phyloP scores from a whole-genome alignment of 225 moss, liverwort and hornwort species.

The Takakia lepidozioides region DNA sequence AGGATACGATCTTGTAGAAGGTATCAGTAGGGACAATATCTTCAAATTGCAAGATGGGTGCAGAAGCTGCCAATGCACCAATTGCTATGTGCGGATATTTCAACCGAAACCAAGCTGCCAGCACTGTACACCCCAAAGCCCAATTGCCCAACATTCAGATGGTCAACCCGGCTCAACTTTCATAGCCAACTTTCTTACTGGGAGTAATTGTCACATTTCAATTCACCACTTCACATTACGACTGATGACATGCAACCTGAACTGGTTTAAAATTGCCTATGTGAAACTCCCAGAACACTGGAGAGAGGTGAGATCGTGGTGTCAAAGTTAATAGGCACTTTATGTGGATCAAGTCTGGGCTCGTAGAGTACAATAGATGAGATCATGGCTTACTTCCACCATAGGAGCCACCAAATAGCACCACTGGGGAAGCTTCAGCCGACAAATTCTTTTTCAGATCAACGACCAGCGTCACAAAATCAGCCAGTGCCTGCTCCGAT shows the following conservation, averaged over 20 bases:
- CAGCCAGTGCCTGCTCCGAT: conserved; percentile 91
- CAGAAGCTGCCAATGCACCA: conserved; percentile 89
- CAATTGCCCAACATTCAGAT: too few species aligned
- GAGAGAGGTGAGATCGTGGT: too few species aligned
- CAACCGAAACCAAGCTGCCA: conserved; percentile 95
- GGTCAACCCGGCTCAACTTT: too few species aligned
- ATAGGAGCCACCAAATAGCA: conserved; percentile 93
- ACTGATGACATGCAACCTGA: too few species aligned
- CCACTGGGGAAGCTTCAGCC: conserved; percentile 82
- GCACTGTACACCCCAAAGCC: conserved; percentile 28
- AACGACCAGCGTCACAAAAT: conserved; percentile 74
- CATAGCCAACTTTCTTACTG: too few species aligned
- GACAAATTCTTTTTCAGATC: conserved; percentile 82
- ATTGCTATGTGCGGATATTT: conserved; percentile 96
- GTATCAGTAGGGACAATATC: conserved; percentile 65
- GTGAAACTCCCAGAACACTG: too few species aligned
- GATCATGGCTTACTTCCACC: conserved; percentile 51
- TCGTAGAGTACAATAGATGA: too few species aligned
- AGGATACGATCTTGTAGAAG: conserved; percentile 60
- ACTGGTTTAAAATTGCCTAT: too few species aligned
- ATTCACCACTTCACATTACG: too few species aligned
- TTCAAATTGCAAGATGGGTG: conserved; percentile 91
- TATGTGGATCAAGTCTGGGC: too few species aligned
- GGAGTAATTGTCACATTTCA: too few species aligned
- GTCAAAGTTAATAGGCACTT: too few species aligned